phyloP scores from a whole-genome alignment of 495 filamentous ascomycete species.

The Neurospora discreta region DNA sequence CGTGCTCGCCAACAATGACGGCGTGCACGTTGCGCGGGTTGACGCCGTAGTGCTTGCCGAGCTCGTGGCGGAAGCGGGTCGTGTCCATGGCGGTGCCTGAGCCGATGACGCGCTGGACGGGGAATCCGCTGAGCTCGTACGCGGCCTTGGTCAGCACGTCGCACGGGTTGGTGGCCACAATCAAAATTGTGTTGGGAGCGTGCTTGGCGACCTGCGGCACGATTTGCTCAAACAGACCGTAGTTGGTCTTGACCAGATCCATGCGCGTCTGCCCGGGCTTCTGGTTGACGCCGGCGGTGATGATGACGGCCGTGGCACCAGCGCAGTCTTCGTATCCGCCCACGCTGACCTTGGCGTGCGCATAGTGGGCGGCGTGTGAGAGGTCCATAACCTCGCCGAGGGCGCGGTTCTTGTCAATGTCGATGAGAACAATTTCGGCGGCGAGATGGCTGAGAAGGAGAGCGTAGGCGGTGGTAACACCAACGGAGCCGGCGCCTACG shows the following conservation, averaged over 20 bases:
- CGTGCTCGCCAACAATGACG: slow-evolving; percentile 23
- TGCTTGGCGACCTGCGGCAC: slow-evolving; percentile 16
- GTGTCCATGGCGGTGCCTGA: slow-evolving; percentile 26
- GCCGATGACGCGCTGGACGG: slow-evolving; percentile 19
- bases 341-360: slow-evolving; percentile 23
- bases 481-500: slow-evolving; percentile 43
- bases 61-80: slow-evolving; percentile 22
- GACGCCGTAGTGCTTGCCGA: slow-evolving; percentile 18
- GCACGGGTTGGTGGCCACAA: slow-evolving; percentile 24
- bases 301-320: slow-evolving; percentile 45
- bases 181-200: slow-evolving; percentile 21
- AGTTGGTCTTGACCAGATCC: slow-evolving; percentile 23
- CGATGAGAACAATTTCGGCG: slow-evolving; percentile 38
- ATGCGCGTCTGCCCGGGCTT: slow-evolving; percentile 23
- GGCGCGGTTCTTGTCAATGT: slow-evolving; percentile 22
- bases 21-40: slow-evolving; percentile 23
- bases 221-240: slow-evolving; percentile 13
- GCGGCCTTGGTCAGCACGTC: slow-evolving; percentile 24
- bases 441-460: slow-evolving; percentile 39
- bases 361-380: slow-evolving; percentile 24
- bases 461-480: slow-evolving; percentile 43
- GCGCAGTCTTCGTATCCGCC: slow-evolving; percentile 27
- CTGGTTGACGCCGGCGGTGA: slow-evolving; percentile 28
- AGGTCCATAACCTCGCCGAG: slow-evolving; percentile 29
- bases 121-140: slow-evolving; percentile 16